phyloP scores from a whole-genome alignment of 305 asterid genomes.

The Ruellia speciosa region DNA sequence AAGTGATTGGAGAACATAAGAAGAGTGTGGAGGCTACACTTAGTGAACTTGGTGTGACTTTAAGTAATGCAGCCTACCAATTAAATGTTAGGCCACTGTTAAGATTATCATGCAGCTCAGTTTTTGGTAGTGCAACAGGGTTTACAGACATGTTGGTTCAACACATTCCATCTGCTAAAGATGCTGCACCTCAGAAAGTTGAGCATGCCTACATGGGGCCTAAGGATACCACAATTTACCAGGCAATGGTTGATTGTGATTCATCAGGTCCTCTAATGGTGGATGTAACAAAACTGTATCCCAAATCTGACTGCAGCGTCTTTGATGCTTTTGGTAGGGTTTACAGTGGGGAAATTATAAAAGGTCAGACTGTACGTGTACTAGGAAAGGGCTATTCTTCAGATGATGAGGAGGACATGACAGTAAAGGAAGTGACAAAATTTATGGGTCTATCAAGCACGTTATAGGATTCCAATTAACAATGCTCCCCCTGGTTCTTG shows the following conservation, averaged over 20 bases:
- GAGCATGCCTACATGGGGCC: constrained; percentile 86
- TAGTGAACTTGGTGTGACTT: constrained; percentile 78
- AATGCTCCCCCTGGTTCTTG: constrained; percentile 99
- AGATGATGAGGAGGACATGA: constrained; percentile 98
- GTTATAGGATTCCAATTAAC: constrained; percentile 87
- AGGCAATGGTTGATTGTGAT: constrained; percentile 80
- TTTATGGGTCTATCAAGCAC: constrained; percentile 97
- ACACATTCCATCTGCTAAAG: constrained; percentile 95
- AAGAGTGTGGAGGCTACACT: constrained; percentile 93
- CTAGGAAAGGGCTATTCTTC: constrained; percentile 98
- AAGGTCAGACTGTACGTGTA: constrained; percentile 86
- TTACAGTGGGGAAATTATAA: constrained; percentile 84
- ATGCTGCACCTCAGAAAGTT: constrained; percentile 69
- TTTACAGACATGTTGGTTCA: constrained; percentile 95
- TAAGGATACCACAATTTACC: constrained; percentile 62
- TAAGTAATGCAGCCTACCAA: constrained; percentile 87
- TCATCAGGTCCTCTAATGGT: constrained; percentile 89
- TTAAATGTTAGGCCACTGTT: constrained; percentile 85
- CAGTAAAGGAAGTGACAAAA: constrained; percentile 86
- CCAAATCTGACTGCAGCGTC: constrained; percentile 89
- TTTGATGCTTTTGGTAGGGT: constrained; percentile 98
- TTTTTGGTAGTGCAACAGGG: constrained; percentile 91
- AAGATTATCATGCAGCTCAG: constrained; percentile 88
- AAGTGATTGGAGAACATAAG: constrained; percentile 95
- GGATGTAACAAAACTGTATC: constrained; percentile 82